These are phyloP conservation scores for Penicillium sp. DNA, from an alignment of 2,329 filamentous ascomycete genomes.

Conservation along the genomic window DNA sequence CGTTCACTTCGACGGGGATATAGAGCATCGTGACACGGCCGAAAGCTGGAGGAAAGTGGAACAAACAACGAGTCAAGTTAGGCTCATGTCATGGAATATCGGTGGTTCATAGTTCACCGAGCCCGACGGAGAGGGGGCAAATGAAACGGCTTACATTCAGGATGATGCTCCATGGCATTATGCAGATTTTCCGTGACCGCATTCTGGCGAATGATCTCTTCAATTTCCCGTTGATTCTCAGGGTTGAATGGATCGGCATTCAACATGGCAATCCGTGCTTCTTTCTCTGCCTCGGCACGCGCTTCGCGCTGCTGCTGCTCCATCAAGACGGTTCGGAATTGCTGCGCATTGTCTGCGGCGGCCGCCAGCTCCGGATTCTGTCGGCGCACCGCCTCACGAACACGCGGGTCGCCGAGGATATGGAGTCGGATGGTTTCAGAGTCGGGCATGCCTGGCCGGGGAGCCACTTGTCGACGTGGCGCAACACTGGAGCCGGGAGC, in stretches of 20 bases:
- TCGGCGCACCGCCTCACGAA: slow-evolving; percentile 64
- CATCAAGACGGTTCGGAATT: slow-evolving; percentile 67
- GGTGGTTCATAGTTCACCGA: neutral
- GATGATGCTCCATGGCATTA: slow-evolving; percentile 94
- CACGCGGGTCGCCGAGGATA: slow-evolving; percentile 68
- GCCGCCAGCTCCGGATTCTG: slow-evolving; percentile 71
- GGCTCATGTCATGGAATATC: neutral
- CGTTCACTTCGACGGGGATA: slow-evolving; percentile 91
- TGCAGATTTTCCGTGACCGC: slow-evolving; percentile 91
- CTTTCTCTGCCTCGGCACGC: slow-evolving; percentile 67
- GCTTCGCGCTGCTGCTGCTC: slow-evolving; percentile 64
- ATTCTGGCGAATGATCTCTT: slow-evolving; percentile 95
- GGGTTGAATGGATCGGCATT: slow-evolving; percentile 94
- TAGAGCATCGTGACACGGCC: slow-evolving; percentile 94
- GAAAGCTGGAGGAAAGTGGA: slow-evolving; percentile 59
- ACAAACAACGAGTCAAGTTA: neutral
- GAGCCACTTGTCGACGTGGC: slow-evolving; percentile 25
- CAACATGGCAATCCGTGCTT: slow-evolving; percentile 74
- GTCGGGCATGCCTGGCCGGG: slow-evolving; percentile 46
- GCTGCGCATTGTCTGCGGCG: slow-evolving; percentile 66
- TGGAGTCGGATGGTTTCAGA: slow-evolving; percentile 77
- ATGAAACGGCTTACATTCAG: slow-evolving; percentile 64
- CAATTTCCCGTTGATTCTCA: slow-evolving; percentile 85
- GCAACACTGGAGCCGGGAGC: slow-evolving; percentile 23
- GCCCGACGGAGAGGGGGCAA: neutral